Percentiles rank a stretch among this genome's conserved stretches.
Evolutionary conservation across 306 rosid genomes (phyloP).

Genomic region (Cicer bijugum): DNA sequence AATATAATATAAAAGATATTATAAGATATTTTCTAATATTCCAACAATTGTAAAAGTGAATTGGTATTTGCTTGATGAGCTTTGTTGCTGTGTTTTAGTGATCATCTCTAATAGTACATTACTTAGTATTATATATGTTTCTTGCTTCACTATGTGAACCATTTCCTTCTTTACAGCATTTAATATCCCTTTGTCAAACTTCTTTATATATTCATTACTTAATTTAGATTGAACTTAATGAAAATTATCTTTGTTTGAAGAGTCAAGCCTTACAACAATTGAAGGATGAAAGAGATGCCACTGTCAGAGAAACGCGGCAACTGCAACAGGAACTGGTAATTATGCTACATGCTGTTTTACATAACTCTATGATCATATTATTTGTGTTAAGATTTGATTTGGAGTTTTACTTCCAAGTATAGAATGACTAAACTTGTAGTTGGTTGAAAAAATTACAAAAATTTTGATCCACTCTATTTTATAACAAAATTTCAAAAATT

Average conservation of each 20-base stretch:
- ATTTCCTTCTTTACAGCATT: conserved; percentile 9
- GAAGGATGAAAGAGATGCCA: conserved; percentile 80
- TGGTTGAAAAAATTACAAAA: not conserved
- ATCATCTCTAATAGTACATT: conserved; percentile 7
- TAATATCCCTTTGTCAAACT: not conserved
- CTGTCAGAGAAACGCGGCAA: conserved; percentile 59
- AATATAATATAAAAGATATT: no score
- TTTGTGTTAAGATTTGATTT: conserved; percentile 17
- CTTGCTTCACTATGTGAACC: not conserved
- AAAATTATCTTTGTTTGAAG: conserved; percentile 44
- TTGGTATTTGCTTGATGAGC: conserved; percentile 10
- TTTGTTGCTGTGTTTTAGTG: not conserved
- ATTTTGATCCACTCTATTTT: not conserved
- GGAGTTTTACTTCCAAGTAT: conserved; percentile 6
- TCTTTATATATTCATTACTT: conserved; percentile 5
- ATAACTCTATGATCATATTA: not conserved
- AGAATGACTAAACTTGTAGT: conserved; percentile 29
- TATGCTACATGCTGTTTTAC: conserved; percentile 24
- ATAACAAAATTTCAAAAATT: not conserved
- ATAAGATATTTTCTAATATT: no score
- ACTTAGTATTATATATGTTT: not conserved
- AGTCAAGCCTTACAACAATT: conserved; percentile 54
- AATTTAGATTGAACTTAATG: not conserved
- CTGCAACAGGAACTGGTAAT: conserved; percentile 84
- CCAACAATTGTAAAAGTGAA: not conserved